Percentiles rank a stretch among this genome's conserved stretches.
These are phyloP conservation scores for Haberlea rhodopensis DNA, from an alignment of 257 asterid species.

Conservation along the genomic window DNA sequence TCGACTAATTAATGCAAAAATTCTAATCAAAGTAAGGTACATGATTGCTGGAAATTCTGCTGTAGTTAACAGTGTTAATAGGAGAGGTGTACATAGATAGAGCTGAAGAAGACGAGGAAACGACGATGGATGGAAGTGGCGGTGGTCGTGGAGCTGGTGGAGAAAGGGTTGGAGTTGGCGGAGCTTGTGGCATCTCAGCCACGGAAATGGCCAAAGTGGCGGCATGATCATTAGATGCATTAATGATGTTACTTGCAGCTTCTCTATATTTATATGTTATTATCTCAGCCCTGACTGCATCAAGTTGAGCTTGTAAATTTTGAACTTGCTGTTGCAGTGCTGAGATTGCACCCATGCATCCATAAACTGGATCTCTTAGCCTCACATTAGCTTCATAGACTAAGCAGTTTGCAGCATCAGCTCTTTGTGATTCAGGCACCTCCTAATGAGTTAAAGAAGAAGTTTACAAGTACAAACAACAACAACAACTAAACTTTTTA, in stretches of 20 bases:
- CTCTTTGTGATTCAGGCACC: conserved; percentile 70
- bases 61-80: conserved; percentile 50
- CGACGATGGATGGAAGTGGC: conserved; percentile 32
- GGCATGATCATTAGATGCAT: conserved; percentile 41
- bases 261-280: conserved; percentile 69
- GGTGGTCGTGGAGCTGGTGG: conserved; percentile 36
- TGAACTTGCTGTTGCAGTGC: conserved; percentile 79
- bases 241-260: conserved; percentile 58
- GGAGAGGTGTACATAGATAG: conserved; percentile 53
- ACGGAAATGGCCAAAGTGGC: conserved; percentile 53
- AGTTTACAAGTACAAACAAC: no score
- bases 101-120: conserved; percentile 49
- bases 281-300: conserved; percentile 68
- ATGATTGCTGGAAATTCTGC: conserved; percentile 47
- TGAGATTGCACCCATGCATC: conserved; percentile 96
- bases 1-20: background rate
- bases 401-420: conserved; percentile 85
- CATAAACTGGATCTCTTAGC: conserved; percentile 84
- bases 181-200: conserved; percentile 67
- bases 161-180: conserved; percentile 57
- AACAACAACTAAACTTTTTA: no score
- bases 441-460: conserved; percentile 40
- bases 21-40: conserved; percentile 65
- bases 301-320: conserved; percentile 64
- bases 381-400: conserved; percentile 90